Conservation (phyloP, 2,329 filamentous ascomycete genomes). For the Cylindrodendrum hubeiense region DNA sequence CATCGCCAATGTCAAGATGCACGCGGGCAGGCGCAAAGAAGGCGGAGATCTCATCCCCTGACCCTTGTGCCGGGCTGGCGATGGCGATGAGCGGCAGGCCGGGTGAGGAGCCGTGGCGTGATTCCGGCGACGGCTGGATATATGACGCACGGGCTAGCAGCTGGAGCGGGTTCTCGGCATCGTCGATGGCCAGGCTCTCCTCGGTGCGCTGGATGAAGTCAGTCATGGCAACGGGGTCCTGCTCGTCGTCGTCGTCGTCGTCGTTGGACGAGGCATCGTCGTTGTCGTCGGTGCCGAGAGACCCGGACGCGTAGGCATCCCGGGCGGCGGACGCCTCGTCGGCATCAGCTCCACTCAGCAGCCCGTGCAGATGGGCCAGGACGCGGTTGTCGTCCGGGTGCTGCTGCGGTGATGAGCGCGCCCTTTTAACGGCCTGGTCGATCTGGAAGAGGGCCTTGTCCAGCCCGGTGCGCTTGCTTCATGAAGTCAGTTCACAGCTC, state of each 20-base stretch:
- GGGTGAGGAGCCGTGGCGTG: constrained; percentile 44
- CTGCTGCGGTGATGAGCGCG: constrained; percentile 57
- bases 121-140: constrained; percentile 66
- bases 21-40: constrained; percentile 77
- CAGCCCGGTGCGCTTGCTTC: constrained; percentile 78
- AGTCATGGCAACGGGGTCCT: constrained; percentile 39
- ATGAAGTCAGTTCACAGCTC: constrained; percentile 15
- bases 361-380: constrained; percentile 56
- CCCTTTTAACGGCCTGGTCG: constrained; percentile 74
- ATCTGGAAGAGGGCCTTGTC: constrained; percentile 82
- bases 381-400: constrained; percentile 60
- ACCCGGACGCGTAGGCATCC: constrained; percentile 23
- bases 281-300: constrained; percentile 33
- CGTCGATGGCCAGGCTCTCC: constrained; percentile 73
- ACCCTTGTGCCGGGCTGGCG: constrained; percentile 34
- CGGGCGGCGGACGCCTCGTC: constrained; percentile 35
- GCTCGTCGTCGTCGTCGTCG: constrained; percentile 47
- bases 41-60: constrained; percentile 65
- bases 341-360: constrained; percentile 50
- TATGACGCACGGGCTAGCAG: constrained; percentile 80
- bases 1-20: constrained; percentile 71
- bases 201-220: constrained; percentile 50
- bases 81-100: constrained; percentile 36
- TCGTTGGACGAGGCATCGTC: constrained; percentile 50
- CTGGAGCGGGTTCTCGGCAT: constrained; percentile 81